phyloP scores from a whole-genome alignment of 345 rosid species.

The Bretschneidera sinensis region DNA sequence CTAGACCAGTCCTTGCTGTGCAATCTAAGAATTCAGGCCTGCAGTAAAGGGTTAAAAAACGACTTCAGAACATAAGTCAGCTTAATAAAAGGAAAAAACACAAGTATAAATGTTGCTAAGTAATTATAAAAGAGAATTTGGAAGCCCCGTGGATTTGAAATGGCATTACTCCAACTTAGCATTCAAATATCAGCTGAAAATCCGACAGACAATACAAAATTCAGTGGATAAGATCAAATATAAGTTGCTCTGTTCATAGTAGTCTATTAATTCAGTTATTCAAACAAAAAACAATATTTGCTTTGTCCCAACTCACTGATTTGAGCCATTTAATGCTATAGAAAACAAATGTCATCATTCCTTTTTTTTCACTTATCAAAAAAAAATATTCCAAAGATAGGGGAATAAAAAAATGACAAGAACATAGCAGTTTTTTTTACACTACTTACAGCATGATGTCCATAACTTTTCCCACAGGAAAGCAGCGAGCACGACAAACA shows the following conservation, averaged over 20 bases:
- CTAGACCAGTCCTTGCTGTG: constrained; percentile 93
- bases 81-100: too few species aligned
- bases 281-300: background rate
- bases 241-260: background rate
- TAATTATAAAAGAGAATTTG: too few species aligned
- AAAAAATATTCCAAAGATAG: too few species aligned
- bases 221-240: background rate
- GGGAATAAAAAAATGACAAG: too few species aligned
- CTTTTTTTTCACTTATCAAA: too few species aligned
- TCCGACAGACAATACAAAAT: background rate
- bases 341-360: too few species aligned
- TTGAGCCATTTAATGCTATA: background rate
- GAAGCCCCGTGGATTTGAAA: background rate
- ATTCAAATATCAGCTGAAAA: background rate
- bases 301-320: background rate
- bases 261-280: background rate
- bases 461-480: constrained; percentile 86
- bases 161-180: too few species aligned
- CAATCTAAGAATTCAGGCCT: constrained; percentile 95
- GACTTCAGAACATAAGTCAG: too few species aligned
- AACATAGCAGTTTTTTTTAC: too few species aligned
- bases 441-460: constrained; percentile 78
- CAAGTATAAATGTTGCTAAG: too few species aligned
- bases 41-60: constrained; percentile 16
- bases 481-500: constrained; percentile 84